Conservation (phyloP, 495 filamentous ascomycete genomes). For the Monascus purpureus region DNA sequence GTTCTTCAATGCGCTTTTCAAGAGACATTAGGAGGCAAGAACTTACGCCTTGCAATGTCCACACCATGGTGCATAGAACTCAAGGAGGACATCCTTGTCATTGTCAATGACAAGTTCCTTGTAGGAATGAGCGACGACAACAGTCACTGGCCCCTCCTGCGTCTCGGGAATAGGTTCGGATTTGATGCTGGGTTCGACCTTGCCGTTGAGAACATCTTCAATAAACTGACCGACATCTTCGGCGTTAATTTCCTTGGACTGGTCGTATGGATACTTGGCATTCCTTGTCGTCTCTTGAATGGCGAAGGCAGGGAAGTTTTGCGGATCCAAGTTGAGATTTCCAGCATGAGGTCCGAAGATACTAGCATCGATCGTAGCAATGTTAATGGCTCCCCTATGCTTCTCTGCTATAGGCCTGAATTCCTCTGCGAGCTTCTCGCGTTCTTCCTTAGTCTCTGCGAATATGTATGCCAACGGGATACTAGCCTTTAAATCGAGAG, state of each 20-base stretch:
- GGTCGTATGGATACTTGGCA: constrained; percentile 90
- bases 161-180: constrained; percentile 93
- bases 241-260: constrained; percentile 63
- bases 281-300: constrained; percentile 96
- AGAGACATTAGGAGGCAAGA: not conserved
- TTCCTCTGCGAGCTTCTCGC: constrained; percentile 54
- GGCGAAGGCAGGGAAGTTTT: constrained; percentile 92
- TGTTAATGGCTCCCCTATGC: constrained; percentile 75
- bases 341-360: constrained; percentile 87
- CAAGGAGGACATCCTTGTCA: constrained; percentile 90
- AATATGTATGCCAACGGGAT: constrained; percentile 97
- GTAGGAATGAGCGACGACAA: constrained; percentile 91
- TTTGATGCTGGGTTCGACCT: constrained; percentile 91
- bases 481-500: constrained; percentile 42
- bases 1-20: not conserved
- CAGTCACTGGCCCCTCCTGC: constrained; percentile 77
- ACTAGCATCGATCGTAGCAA: constrained; percentile 95
- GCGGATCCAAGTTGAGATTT: constrained; percentile 93
- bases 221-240: constrained; percentile 74
- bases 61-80: constrained; percentile 99
- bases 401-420: constrained; percentile 41
- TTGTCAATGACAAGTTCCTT: constrained; percentile 84
- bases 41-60: constrained; percentile 91
- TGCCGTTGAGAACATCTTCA: constrained; percentile 73
- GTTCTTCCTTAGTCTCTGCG: constrained; percentile 83